Evolutionary conservation across 2,329 filamentous ascomycete species (phyloP).

Genomic region (Biscogniauxia marginata): DNA sequence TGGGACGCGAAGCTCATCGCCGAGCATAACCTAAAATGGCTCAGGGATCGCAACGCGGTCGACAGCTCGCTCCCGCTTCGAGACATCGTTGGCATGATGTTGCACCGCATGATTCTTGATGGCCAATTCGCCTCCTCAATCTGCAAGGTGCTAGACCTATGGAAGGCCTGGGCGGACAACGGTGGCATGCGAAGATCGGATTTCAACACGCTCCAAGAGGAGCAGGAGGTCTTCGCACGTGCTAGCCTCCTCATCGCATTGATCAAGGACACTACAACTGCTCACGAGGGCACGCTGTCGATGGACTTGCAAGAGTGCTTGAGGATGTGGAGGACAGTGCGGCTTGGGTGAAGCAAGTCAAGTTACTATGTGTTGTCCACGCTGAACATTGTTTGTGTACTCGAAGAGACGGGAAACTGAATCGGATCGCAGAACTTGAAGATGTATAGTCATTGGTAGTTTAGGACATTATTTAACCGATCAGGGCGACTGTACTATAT

Average conservation of each 20-base stretch:
- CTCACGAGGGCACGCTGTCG: conserved; percentile 46
- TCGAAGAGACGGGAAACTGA: too few relatives aligned
- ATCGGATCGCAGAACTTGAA: too few relatives aligned
- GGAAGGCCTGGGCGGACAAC: conserved; percentile 55
- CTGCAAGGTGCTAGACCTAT: conserved; percentile 47
- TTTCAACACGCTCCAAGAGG: conserved; percentile 37
- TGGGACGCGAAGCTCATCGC: conserved; percentile 51
- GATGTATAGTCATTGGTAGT: too few relatives aligned
- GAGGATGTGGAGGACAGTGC: conserved; percentile 51
- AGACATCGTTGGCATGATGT: conserved; percentile 43
- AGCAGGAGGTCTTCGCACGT: conserved; percentile 44
- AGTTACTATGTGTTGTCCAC: too few relatives aligned
- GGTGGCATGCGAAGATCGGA: conserved; percentile 53
- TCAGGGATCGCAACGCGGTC: conserved; percentile 34
- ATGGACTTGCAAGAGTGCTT: conserved; percentile 56
- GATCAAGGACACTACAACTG: conserved; percentile 45
- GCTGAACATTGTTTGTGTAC: too few relatives aligned
- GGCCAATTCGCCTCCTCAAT: conserved; percentile 41
- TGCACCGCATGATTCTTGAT: conserved; percentile 54
- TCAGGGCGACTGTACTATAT: too few relatives aligned
- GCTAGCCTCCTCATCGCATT: conserved; percentile 48
- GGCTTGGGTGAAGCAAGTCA: conserved; percentile 47
- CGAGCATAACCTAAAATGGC: conserved; percentile 44
- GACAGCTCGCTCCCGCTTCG: conserved; percentile 33
- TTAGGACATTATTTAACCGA: too few relatives aligned